A percentile compares a stretch with the other conserved stretches of the same genome.
Conservation (phyloP, 1,284 basidiomycete genomes). For the Ceratobasidium theobromae region DNA sequence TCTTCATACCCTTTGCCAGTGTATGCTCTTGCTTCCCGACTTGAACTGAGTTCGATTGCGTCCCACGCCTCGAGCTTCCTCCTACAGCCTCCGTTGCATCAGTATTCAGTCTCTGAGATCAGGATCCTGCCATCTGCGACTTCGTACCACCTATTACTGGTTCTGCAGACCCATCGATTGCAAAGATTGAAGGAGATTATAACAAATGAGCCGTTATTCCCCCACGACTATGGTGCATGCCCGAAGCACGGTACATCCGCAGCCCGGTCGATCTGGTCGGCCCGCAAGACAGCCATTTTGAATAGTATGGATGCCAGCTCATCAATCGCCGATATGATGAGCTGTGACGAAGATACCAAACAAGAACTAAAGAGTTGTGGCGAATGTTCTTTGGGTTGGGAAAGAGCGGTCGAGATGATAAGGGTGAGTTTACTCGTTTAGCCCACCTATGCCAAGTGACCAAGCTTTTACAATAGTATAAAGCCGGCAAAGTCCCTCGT, state of each 20-base stretch:
- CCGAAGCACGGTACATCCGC: constrained; percentile 22
- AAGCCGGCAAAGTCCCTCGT: constrained; percentile 22
- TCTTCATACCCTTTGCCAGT: constrained; percentile 29
- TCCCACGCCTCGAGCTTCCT: constrained; percentile 18
- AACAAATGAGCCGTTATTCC: constrained; percentile 22
- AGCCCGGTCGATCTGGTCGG: constrained; percentile 1
- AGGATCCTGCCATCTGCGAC: constrained; percentile 17
- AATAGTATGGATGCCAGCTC: neutral
- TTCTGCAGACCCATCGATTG: constrained; percentile 23
- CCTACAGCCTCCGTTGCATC: constrained; percentile 19
- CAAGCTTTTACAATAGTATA: neutral
- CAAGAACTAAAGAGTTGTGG: neutral
- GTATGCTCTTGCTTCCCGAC: constrained; percentile 24
- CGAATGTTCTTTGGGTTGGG: constrained; percentile 18
- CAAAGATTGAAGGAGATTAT: constrained; percentile 19
- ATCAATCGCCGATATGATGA: constrained; percentile 17
- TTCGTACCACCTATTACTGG: constrained; percentile 25
- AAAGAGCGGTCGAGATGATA: constrained; percentile 27
- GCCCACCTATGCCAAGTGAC: neutral
- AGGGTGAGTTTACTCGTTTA: neutral
- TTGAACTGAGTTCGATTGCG: constrained; percentile 16
- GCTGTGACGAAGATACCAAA: neutral
- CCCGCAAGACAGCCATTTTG: neutral
- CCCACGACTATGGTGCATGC: constrained; percentile 32
- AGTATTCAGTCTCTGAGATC: constrained; percentile 13